Evolutionary conservation across 176 grass and related monocot species (phyloP), one percentile per base, ranked within the genome.

Genomic region (Neostapfia colusana): DNA sequence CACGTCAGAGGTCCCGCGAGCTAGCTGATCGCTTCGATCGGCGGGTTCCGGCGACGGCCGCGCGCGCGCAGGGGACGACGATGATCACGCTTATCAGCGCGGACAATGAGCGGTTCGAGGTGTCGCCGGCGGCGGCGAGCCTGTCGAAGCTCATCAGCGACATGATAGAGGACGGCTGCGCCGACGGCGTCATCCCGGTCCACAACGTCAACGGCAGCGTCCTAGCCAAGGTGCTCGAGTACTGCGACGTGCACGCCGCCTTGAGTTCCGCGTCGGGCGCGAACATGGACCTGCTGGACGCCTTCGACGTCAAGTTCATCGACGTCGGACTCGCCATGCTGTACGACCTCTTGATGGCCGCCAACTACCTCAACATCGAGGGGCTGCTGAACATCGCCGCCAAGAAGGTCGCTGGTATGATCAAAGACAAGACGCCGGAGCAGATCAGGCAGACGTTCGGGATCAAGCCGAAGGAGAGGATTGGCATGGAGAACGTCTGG

Each of bases 221-320:
- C 60, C 81, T 88, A 15, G 9, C 53, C 53, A 84, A 64, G 81
- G 86, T 84, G 36, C 66, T 88, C 31, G 75, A 88, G 54, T 88
- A 88, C 71, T 88, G 81, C 81, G 56, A 36, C 60, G 80, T 76
- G 76, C 82, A 89, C 56, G 76, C 65, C 59, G 44, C 9, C 9
- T 18, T 48, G 6, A 23, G 20, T 14, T 27, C 64, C 20, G 23
- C 27, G 6, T 14, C 23, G 2, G 49, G 1, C 1, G 41, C 13
- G 24, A 23, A 2, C 24, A 8, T 18, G 0, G 60, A 59, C 0
- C 56, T 65, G 0, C 85, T 73, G 25, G 75, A 57, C 15, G 0
- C 6, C 16, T 87, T 74, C 65, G 79, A 87, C 60, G 48, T 51
- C 48, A 79, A 72, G 58, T 87, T 87, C 39, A 20, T 87, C 11